phyloP scores from a whole-genome alignment of 179 eudicot species.

The Actinidia chinensis region DNA sequence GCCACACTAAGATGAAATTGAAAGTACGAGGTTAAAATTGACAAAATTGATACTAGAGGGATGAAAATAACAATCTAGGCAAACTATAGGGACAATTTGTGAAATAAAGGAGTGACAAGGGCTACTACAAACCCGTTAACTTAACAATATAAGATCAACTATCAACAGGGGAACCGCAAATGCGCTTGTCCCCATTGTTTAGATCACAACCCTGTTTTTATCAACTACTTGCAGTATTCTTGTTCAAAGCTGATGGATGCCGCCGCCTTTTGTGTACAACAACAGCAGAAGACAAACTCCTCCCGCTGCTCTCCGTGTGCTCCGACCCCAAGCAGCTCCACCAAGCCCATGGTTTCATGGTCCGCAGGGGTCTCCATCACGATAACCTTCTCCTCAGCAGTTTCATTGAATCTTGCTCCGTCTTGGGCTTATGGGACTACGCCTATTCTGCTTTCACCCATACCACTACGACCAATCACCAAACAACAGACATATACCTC shows the following conservation, averaged over 20 bases:
- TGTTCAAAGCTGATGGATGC: slow-evolving; percentile 8
- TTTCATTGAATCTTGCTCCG: slow-evolving; percentile 34
- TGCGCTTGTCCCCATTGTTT: no score
- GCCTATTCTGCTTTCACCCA: slow-evolving; percentile 28
- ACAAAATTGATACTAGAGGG: no score
- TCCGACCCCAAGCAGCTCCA: slow-evolving; percentile 24
- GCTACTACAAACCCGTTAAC: no score
- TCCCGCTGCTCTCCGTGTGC: slow-evolving; percentile 2
- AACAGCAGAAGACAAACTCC: background rate
- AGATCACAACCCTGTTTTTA: no score
- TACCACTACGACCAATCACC: background rate
- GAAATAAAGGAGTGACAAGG: no score
- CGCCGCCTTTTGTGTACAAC: background rate
- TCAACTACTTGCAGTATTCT: background rate
- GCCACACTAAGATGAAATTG: no score
- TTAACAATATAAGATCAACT: no score
- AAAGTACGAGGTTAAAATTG: no score
- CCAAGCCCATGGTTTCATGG: slow-evolving; percentile 35
- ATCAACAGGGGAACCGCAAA: no score
- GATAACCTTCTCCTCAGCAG: slow-evolving; percentile 29
- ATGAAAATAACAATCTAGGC: no score
- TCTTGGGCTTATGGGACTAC: slow-evolving; percentile 22
- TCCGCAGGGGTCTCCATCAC: slow-evolving; percentile 28
- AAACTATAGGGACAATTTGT: no score
- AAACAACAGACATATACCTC: slow-evolving; percentile 24